These are phyloP conservation scores for Exophiala dermatitidis DNA, from an alignment of 2,329 filamentous ascomycete species.

Conservation along the genomic window DNA sequence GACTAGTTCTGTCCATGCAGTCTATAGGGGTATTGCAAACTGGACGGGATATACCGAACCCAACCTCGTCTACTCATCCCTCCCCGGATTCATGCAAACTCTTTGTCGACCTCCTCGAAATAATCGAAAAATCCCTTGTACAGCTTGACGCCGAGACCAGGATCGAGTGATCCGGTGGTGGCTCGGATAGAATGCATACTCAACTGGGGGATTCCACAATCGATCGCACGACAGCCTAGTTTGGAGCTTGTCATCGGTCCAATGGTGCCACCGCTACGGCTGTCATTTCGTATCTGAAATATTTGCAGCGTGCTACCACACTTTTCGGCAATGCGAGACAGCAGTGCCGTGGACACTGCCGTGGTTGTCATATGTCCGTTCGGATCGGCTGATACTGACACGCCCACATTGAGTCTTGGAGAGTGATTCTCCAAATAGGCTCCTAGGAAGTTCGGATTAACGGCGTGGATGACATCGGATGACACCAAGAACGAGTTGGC, in stretches of 20 bases:
- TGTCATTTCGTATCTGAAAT: slow-evolving; percentile 95
- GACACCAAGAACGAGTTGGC: slow-evolving; percentile 89
- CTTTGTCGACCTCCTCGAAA: slow-evolving; percentile 75
- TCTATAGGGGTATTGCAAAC: too few species aligned
- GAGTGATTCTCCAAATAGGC: slow-evolving; percentile 80
- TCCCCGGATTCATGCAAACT: slow-evolving; percentile 51
- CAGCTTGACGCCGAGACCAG: slow-evolving; percentile 76
- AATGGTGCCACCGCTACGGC: slow-evolving; percentile 83
- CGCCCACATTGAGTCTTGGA: slow-evolving; percentile 79
- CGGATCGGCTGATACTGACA: slow-evolving; percentile 70
- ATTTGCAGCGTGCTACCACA: slow-evolving; percentile 66
- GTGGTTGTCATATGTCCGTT: slow-evolving; percentile 98
- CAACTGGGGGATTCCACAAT: slow-evolving; percentile 83
- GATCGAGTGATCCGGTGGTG: slow-evolving; percentile 77
- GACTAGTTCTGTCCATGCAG: too few species aligned
- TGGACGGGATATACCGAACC: too few species aligned
- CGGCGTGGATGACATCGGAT: slow-evolving; percentile 87
- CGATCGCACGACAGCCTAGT: slow-evolving; percentile 75
- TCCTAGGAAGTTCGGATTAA: slow-evolving; percentile 85
- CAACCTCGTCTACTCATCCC: background rate
- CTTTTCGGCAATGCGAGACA: slow-evolving; percentile 71
- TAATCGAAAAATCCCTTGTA: slow-evolving; percentile 85
- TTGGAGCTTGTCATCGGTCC: slow-evolving; percentile 77
- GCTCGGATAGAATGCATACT: slow-evolving; percentile 92
- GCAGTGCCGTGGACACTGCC: slow-evolving; percentile 70